phyloP scores from a whole-genome alignment of 768 basidiomycete genomes.

The Russula sp. region DNA sequence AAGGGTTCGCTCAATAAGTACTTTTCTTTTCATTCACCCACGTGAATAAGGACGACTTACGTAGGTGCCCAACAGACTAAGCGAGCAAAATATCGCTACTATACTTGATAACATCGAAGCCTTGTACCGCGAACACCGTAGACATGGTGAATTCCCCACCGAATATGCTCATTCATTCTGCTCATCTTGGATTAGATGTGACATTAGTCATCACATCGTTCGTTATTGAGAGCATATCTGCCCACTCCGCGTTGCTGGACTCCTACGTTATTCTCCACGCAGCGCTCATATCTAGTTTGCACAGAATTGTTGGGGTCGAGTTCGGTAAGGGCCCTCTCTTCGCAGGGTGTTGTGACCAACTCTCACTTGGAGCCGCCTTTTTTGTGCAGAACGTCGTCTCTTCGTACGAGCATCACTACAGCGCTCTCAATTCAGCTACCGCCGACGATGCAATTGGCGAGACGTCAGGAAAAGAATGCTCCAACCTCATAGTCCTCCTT shows the following conservation, averaged over 20 bases:
- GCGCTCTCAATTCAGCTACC: slow-evolving; percentile 26
- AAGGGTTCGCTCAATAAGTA: slow-evolving; percentile 89
- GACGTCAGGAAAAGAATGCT: slow-evolving; percentile 73
- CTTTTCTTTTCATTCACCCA: slow-evolving; percentile 14
- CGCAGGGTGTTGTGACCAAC: background rate
- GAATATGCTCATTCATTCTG: background rate
- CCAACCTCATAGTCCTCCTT: slow-evolving; percentile 81
- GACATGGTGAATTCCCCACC: slow-evolving; percentile 54
- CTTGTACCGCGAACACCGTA: slow-evolving; percentile 65
- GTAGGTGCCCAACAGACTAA: slow-evolving; percentile 51
- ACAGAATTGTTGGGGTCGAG: slow-evolving; percentile 79
- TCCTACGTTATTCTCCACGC: slow-evolving; percentile 88
- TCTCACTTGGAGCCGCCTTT: slow-evolving; percentile 55
- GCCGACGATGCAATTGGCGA: slow-evolving; percentile 27
- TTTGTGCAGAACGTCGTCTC: slow-evolving; percentile 71
- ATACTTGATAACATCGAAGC: slow-evolving; percentile 72
- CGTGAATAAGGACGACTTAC: background rate
- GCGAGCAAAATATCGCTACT: slow-evolving; percentile 78
- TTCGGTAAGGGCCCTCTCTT: slow-evolving; percentile 56
- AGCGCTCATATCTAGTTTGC: slow-evolving; percentile 72
- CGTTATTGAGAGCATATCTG: slow-evolving; percentile 72
- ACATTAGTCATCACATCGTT: slow-evolving; percentile 71
- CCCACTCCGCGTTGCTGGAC: slow-evolving; percentile 76
- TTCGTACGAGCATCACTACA: slow-evolving; percentile 57
- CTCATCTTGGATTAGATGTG: slow-evolving; percentile 44